Percentiles rank a stretch among this genome's conserved stretches.
Conservation (phyloP, 345 rosid species). For the Microthlaspi erraticum region DNA sequence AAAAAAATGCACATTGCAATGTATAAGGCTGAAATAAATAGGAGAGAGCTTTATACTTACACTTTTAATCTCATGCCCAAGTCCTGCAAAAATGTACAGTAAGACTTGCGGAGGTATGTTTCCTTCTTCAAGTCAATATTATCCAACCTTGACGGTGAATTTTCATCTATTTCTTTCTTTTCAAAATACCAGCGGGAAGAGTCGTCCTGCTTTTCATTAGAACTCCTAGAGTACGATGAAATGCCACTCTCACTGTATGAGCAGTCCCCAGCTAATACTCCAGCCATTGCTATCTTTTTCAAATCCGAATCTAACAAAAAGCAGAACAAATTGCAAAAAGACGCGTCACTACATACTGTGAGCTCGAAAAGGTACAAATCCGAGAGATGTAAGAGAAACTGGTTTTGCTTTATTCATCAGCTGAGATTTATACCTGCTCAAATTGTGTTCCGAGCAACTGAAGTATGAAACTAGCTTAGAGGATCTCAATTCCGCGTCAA, state of each 20-base stretch:
- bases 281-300: constrained; percentile 50
- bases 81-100: constrained; percentile 97
- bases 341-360: constrained; percentile 10
- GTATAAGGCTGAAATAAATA: neutral
- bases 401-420: constrained; percentile 2
- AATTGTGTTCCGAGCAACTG: constrained; percentile 10
- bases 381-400: neutral
- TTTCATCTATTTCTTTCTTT: constrained; percentile 88
- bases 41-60: constrained; percentile 54
- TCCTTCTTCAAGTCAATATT: constrained; percentile 95
- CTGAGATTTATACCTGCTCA: constrained; percentile 34
- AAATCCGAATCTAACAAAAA: constrained; percentile 23
- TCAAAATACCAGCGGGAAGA: constrained; percentile 83
- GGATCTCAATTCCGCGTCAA: constrained; percentile 14
- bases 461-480: constrained; percentile 18
- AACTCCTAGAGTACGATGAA: constrained; percentile 52
- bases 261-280: constrained; percentile 54
- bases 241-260: constrained; percentile 55
- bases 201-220: constrained; percentile 64
- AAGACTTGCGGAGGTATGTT: constrained; percentile 88
- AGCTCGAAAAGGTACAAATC: neutral
- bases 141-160: constrained; percentile 90
- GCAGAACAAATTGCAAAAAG: neutral
- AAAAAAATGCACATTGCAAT: constrained; percentile 5
- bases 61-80: constrained; percentile 99